A percentile compares a stretch with the other conserved stretches of the same genome.
phyloP scores from a whole-genome alignment of 2,329 filamentous ascomycete species.

The Lachnellula willkommii region DNA sequence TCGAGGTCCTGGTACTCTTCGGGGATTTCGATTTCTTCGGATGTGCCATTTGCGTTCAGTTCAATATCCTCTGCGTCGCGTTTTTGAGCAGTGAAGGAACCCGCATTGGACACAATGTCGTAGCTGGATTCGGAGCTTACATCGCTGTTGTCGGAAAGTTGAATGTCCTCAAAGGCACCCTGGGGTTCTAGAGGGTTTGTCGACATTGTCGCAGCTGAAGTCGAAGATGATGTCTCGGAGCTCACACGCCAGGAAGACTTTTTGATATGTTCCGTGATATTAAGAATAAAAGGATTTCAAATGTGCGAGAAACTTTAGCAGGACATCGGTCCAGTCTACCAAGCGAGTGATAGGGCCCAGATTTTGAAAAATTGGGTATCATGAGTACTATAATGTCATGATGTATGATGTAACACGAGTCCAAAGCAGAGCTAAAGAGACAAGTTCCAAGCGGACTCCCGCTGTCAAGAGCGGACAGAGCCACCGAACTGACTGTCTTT shows the following conservation, averaged over 20 bases:
- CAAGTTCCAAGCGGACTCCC: neutral
- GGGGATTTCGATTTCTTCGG: neutral
- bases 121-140: conserved; percentile 1
- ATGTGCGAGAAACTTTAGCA: neutral
- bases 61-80: neutral
- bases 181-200: neutral
- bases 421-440: neutral
- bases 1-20: neutral
- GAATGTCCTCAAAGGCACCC: neutral
- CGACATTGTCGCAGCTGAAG: neutral
- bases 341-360: neutral
- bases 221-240: neutral
- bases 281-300: neutral
- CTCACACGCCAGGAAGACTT: neutral
- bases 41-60: neutral
- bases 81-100: neutral
- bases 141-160: conserved; percentile 1
- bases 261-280: neutral
- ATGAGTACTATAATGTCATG: neutral
- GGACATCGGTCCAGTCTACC: neutral
- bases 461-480: neutral
- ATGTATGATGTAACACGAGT: neutral
- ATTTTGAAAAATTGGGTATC: neutral
- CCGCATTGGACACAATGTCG: neutral
- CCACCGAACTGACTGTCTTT: neutral